Base-by-base conservation (phyloP, 192 early-diverging fungal species). In the Coemansia sp. region DNA sequence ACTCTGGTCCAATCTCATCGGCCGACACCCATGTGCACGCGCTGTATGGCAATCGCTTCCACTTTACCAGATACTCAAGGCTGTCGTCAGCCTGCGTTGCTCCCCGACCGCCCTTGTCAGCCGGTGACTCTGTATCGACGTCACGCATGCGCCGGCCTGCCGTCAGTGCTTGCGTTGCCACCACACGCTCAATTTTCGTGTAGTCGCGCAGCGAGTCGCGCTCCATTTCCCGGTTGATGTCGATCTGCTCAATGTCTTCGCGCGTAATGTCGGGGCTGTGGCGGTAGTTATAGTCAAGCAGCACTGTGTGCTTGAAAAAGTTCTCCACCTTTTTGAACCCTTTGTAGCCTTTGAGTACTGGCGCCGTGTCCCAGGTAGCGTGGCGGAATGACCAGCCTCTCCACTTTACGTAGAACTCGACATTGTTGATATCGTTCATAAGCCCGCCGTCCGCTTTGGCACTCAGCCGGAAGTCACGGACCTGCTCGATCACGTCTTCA, bases 381-480 rank as follows among this genome's bases (percentile, higher is more conserved):
- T 94, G 89, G 48, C 93, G 76, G 77, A 96, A 92, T 21, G 93
- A 91, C 77, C 84, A 87, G 6, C 90, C 87, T 76, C 90, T 90
- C 96, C 96, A 99, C 68, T 99, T 97, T 64, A 99, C 87, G n/a
- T 86, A 76, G 60, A 88, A 97, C 79, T 93, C 89, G 60, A 87
- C 75, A 56, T 89, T 88, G 67, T 51, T 49, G 42, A 78, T 73
- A 36, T 64, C 61, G 60, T 82, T 68, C 36, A 44, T 52, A 5
- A 58, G 59, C 63, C 65, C 63, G 23, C 56, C 63, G 0, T 61
- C 73, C 0, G 63, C 67, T 24, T 37, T 50, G 14, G 71, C 62
- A 49, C 66, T 38, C 8, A 59, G 71, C 12, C 78, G 66, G 42
- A 76, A 78, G 54, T 84, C 82, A 58, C 69, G 79, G 20, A 84